A percentile compares a stretch with the other conserved stretches of the same genome.
Conservation (phyloP, 2,329 filamentous ascomycete genomes). For the Aspergillus intermedius region DNA sequence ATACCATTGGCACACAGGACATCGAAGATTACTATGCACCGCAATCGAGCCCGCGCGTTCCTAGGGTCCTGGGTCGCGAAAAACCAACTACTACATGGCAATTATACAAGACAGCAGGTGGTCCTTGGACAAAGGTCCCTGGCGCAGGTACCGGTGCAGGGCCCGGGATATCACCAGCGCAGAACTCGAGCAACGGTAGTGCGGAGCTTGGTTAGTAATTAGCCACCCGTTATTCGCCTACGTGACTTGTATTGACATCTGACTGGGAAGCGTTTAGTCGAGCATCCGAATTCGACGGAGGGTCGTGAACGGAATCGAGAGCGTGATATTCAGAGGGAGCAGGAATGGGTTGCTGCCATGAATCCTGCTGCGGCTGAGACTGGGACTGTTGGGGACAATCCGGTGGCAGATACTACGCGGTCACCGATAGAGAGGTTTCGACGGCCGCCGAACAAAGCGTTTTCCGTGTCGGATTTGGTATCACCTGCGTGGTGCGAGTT, state of each 20-base stretch:
- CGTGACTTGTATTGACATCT: conserved; percentile 52
- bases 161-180: conserved; percentile 18
- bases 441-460: conserved; percentile 65
- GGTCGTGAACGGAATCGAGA: conserved; percentile 28
- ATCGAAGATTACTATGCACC: conserved; percentile 41
- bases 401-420: conserved; percentile 37
- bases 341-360: conserved; percentile 12
- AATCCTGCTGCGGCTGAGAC: conserved; percentile 1
- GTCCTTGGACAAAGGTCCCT: too few relatives aligned
- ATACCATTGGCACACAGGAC: conserved; percentile 38
- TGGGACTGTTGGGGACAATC: conserved; percentile 7
- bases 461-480: conserved; percentile 82
- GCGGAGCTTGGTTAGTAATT: conserved; percentile 26
- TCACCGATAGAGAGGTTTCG: conserved; percentile 74
- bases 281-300: conserved; percentile 38
- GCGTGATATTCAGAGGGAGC: conserved; percentile 20
- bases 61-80: conserved; percentile 37
- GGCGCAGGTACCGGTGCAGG: background rate
- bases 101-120: background rate
- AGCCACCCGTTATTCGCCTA: conserved; percentile 24
- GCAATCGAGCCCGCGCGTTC: conserved; percentile 27
- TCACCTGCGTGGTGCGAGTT: conserved; percentile 93
- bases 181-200: conserved; percentile 18
- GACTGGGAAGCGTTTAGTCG: conserved; percentile 57
- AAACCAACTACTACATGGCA: conserved; percentile 26